Evolutionary conservation across 805 yeast genomes (phyloP).

Genomic region (Kuraishia cidri): DNA sequence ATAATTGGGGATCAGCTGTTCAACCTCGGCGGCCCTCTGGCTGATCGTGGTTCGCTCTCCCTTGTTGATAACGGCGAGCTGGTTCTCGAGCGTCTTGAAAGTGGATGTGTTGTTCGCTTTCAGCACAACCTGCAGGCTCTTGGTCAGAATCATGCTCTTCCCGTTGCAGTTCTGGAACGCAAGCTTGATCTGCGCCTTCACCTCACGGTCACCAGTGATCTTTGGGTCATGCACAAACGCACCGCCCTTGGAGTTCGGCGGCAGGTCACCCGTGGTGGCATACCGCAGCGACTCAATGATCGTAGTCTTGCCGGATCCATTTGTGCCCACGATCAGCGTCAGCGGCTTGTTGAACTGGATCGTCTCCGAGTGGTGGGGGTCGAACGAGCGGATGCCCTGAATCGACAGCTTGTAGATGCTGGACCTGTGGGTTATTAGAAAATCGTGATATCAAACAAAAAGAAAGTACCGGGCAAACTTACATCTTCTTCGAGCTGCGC

Average conservation of each 20-base stretch:
- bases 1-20: slow-evolving; percentile 68
- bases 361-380: slow-evolving; percentile 74
- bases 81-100: slow-evolving; percentile 90
- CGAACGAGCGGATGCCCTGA: slow-evolving; percentile 87
- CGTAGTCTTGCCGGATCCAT: slow-evolving; percentile 96
- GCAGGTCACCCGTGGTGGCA: slow-evolving; percentile 92
- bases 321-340: slow-evolving; percentile 90
- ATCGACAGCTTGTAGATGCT: slow-evolving; percentile 55
- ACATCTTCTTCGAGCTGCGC: not conserved
- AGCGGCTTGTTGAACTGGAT: slow-evolving; percentile 86
- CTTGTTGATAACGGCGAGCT: slow-evolving; percentile 53
- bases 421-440: slow-evolving; percentile 25
- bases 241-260: slow-evolving; percentile 94
- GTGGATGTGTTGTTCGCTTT: slow-evolving; percentile 51
- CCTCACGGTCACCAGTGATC: slow-evolving; percentile 63
- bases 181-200: slow-evolving; percentile 83
- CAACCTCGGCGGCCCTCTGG: slow-evolving; percentile 79
- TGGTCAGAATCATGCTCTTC: slow-evolving; percentile 73
- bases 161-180: slow-evolving; percentile 73
- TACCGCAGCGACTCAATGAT: slow-evolving; percentile 90
- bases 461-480: not conserved
- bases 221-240: slow-evolving; percentile 94
- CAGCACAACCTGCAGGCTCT: slow-evolving; percentile 68
- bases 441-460: slow-evolving; percentile 2
- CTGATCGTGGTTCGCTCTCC: slow-evolving; percentile 71